Conservation (phyloP, 2,329 filamentous ascomycete genomes). For the Aspergillus piperis region DNA sequence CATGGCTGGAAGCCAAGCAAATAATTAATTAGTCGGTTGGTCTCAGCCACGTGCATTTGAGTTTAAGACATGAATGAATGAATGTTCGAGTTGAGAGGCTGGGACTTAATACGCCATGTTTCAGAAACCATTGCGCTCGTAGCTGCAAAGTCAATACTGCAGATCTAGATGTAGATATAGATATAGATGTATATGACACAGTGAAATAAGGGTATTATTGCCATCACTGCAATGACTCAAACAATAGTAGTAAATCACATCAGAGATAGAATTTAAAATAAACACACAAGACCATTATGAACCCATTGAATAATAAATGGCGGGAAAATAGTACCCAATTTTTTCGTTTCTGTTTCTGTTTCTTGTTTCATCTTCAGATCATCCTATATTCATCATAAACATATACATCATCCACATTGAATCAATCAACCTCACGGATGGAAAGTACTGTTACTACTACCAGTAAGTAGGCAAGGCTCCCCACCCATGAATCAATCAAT, state of each 20-base stretch:
- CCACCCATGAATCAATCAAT: background rate
- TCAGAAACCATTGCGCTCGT: no score
- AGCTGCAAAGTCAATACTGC: no score
- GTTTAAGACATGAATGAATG: no score
- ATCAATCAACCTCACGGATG: background rate
- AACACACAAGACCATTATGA: background rate
- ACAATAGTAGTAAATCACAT: background rate
- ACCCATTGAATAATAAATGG: background rate
- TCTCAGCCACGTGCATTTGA: background rate
- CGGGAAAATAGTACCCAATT: background rate
- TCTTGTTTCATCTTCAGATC: background rate
- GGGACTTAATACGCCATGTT: no score
- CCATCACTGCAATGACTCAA: background rate
- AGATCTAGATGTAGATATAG: no score
- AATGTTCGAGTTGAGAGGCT: no score
- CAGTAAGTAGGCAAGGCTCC: no score
- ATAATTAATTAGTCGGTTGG: background rate
- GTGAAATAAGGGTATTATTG: background rate
- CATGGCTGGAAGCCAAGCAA: background rate
- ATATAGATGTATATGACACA: no score
- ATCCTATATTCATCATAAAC: background rate
- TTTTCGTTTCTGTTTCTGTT: background rate
- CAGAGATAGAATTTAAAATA: background rate
- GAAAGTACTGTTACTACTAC: no score
- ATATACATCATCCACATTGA: background rate